These are phyloP conservation scores for Torulaspora franciscae DNA, from an alignment of 805 yeast species.

Conservation along the genomic window DNA sequence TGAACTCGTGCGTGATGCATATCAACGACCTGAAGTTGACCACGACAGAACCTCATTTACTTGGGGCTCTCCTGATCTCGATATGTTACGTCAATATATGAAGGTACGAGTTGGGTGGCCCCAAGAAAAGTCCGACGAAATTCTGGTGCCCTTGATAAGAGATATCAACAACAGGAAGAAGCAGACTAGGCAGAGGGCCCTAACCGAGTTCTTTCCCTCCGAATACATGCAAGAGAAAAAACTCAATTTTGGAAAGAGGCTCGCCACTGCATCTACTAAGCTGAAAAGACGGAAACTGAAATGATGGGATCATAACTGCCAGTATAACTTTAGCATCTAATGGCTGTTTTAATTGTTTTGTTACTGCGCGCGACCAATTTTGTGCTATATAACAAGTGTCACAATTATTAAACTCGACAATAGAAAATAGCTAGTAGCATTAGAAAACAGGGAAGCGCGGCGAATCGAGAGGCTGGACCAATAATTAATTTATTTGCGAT, in stretches of 20 bases:
- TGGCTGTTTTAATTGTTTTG: background rate
- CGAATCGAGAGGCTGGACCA: background rate
- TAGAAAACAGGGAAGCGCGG: background rate
- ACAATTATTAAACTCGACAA: background rate
- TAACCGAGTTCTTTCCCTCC: constrained; percentile 65
- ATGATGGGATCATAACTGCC: background rate
- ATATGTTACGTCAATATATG: constrained; percentile 65
- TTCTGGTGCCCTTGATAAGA: constrained; percentile 76
- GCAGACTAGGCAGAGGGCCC: constrained; percentile 52
- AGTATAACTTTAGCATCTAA: background rate
- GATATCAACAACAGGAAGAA: constrained; percentile 63
- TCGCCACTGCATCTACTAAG: constrained; percentile 53
- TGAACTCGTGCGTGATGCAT: constrained; percentile 63
- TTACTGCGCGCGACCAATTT: constrained; percentile 4
- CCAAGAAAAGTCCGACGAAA: constrained; percentile 68
- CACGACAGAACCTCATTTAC: constrained; percentile 67
- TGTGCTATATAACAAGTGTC: background rate
- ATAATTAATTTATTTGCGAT: background rate
- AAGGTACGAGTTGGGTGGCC: constrained; percentile 75
- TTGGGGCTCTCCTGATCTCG: constrained; percentile 91
- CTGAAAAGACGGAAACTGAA: constrained; percentile 33
- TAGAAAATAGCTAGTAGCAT: background rate
- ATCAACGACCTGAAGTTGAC: constrained; percentile 77
- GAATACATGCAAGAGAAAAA: constrained; percentile 47
- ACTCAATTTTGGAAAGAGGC: constrained; percentile 53